phyloP scores from a whole-genome alignment of 805 yeast species.

The Wickerhamiella azymoides region DNA sequence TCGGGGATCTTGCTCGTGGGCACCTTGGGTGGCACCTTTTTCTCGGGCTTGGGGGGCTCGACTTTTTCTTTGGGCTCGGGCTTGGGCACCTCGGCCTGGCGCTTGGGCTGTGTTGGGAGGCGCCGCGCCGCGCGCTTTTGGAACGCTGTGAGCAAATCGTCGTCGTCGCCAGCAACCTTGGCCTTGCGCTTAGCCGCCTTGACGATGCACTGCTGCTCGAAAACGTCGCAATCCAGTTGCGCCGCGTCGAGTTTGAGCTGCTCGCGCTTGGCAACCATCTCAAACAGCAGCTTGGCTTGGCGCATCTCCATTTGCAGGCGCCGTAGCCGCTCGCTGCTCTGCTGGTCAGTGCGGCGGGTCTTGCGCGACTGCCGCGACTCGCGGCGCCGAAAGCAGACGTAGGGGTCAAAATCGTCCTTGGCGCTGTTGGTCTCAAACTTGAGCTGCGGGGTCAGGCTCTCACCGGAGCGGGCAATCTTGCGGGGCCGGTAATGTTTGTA shows the following conservation, averaged over 20 bases:
- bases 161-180: conserved; percentile 71
- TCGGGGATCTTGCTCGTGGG: conserved; percentile 92
- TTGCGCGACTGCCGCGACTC: conserved; percentile 92
- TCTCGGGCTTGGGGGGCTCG: conserved; percentile 7
- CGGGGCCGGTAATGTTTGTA: conserved; percentile 75
- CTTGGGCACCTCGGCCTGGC: conserved; percentile 3
- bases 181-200: conserved; percentile 62
- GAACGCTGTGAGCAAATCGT: conserved; percentile 45
- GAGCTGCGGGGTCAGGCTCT: conserved; percentile 55
- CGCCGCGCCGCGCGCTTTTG: conserved; percentile 15
- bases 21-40: conserved; percentile 51
- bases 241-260: conserved; percentile 44
- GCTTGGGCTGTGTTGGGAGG: background rate
- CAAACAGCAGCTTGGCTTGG: conserved; percentile 54
- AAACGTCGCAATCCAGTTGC: conserved; percentile 50
- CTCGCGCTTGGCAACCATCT: conserved; percentile 65
- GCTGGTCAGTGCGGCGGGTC: conserved; percentile 86
- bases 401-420: conserved; percentile 72
- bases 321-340: conserved; percentile 73
- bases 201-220: conserved; percentile 56
- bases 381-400: conserved; percentile 87
- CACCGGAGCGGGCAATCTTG: conserved; percentile 57
- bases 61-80: conserved; percentile 9
- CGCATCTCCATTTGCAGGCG: conserved; percentile 61
- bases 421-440: conserved; percentile 79